phyloP scores from a whole-genome alignment of 208 protist genomes.

The Acanthamoeba culbertsoni region DNA sequence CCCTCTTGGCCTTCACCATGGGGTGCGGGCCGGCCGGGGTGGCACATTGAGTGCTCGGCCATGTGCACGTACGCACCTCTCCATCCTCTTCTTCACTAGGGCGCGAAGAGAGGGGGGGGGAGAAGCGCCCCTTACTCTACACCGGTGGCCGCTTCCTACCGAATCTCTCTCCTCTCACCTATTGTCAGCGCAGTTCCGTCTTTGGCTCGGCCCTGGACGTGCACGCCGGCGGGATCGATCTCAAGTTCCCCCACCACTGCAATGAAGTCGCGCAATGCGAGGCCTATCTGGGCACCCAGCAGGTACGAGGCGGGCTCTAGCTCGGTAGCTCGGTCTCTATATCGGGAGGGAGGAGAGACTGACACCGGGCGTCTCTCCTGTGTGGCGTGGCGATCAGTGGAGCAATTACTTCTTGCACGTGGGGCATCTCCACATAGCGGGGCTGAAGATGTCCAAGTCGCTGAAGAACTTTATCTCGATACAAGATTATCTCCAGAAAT shows the following conservation, averaged over 20 bases:
- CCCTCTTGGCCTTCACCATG: conserved; percentile 92
- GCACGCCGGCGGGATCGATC: conserved; percentile 96
- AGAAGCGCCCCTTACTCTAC: too few relatives aligned
- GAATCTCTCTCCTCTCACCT: neutral
- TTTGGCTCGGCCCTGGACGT: conserved; percentile 95
- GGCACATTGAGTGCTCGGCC: conserved; percentile 99
- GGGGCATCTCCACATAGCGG: conserved; percentile 97
- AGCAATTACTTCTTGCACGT: conserved; percentile 32
- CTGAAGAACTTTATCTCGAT: conserved; percentile 99
- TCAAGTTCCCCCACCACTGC: conserved; percentile 99
- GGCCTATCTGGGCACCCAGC: conserved; percentile 48
- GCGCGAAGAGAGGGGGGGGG: too few relatives aligned
- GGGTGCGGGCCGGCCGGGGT: conserved; percentile 95
- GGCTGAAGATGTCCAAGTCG: conserved; percentile 99
- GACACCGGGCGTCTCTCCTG: neutral
- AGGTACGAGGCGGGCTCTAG: neutral
- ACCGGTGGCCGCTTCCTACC: too few relatives aligned
- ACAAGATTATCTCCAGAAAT: neutral
- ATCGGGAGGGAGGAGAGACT: too few relatives aligned
- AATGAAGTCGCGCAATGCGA: conserved; percentile 98
- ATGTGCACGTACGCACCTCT: conserved; percentile 88
- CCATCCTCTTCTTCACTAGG: neutral
- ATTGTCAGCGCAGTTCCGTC: conserved; percentile 64
- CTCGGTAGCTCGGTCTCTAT: neutral
- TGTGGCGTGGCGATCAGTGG: neutral